phyloP scores from a whole-genome alignment of 768 basidiomycete species.

The Suillus americanus region DNA sequence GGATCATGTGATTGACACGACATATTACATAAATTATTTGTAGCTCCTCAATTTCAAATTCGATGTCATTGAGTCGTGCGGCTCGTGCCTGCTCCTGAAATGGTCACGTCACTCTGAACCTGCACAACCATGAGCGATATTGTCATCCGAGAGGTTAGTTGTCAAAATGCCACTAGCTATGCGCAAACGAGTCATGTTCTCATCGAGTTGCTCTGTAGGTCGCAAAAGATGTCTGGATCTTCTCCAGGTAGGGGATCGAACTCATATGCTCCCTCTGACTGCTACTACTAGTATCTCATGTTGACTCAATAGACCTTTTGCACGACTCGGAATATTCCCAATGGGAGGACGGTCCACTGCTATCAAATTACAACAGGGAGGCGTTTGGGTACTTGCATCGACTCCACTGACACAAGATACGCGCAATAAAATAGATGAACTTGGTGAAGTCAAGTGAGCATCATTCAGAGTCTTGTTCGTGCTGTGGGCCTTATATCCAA shows the following conservation, averaged over 20 bases:
- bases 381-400: constrained; percentile 83
- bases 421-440: constrained; percentile 53
- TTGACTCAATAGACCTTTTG: constrained; percentile 52
- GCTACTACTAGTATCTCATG: neutral
- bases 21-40: neutral
- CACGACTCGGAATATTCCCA: constrained; percentile 64
- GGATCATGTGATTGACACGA: neutral
- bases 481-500: constrained; percentile 5
- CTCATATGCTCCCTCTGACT: neutral
- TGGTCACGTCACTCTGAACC: neutral
- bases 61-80: neutral
- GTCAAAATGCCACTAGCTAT: constrained; percentile 1
- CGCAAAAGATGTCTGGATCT: constrained; percentile 57
- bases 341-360: constrained; percentile 86
- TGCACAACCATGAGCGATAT: constrained; percentile 31
- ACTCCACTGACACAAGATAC: constrained; percentile 69
- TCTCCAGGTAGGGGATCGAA: constrained; percentile 48
- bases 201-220: constrained; percentile 33
- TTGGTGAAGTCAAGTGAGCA: constrained; percentile 69
- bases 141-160: constrained; percentile 44
- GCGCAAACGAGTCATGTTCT: neutral
- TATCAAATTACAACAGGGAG: constrained; percentile 62
- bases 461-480: neutral
- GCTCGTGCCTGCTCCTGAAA: neutral
- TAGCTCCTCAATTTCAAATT: neutral